Evolutionary conservation across 345 rosid genomes (phyloP).

Genomic region (Melaleuca alternifolia): DNA sequence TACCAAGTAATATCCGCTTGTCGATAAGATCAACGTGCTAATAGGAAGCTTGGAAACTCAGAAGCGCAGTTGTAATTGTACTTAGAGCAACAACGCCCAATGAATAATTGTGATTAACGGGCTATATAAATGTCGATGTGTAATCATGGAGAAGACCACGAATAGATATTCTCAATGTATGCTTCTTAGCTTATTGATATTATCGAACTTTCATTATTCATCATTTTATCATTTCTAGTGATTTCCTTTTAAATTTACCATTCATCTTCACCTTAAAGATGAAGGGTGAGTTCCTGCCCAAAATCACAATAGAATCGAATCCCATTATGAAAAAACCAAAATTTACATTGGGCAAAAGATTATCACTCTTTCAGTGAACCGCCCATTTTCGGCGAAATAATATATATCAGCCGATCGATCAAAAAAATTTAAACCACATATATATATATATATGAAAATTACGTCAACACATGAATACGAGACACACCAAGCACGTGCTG

Average conservation of each 20-base stretch:
- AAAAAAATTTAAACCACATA: neutral
- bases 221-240: neutral
- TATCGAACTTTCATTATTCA: neutral
- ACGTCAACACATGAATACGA: neutral
- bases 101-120: neutral
- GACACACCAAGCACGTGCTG: neutral
- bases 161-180: neutral
- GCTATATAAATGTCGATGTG: neutral
- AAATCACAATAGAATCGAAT: neutral
- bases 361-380: neutral
- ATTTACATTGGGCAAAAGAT: neutral
- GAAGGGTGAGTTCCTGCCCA: neutral
- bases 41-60: neutral
- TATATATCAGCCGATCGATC: neutral
- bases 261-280: neutral
- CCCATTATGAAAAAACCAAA: neutral
- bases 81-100: neutral
- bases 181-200: neutral
- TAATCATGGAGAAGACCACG: neutral
- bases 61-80: neutral
- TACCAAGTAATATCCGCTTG: neutral
- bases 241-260: neutral
- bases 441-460: neutral
- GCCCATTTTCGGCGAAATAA: neutral
- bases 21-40: neutral